Base-by-base conservation (phyloP, 768 basidiomycete genomes). In the Tylopilus rubrobrunneus region DNA sequence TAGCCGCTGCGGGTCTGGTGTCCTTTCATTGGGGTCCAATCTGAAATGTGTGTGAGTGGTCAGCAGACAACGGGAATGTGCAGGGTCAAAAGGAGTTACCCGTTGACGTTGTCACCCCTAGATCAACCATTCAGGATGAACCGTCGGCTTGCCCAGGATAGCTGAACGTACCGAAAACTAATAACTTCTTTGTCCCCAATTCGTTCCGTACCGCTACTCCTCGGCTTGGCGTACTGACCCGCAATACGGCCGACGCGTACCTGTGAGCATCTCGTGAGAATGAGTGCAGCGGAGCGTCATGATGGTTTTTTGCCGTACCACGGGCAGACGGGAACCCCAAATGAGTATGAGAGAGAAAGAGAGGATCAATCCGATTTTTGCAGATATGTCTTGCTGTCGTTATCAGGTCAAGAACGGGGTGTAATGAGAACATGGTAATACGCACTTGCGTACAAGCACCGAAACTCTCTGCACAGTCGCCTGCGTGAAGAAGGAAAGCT, bases 101-200 rank as follows among this genome's bases (percentile, higher is more conserved):
- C 92, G 62, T 99, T 98, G 43, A 99, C 86, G 63, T 96, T 98
- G 73, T 99, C 96, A 14, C 97, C 97, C 60, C 96, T 93, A 64
- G 31, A 52, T 41, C 23, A 19, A 34, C 40, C 12, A 28, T 33
- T 59, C 33, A 55, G 34, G 27, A 48, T 40, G 17, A 31, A 42
- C 25, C 31, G 14, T 12, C 23, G 27, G 11, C n/a, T 17, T 17
- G 15, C 36, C 48, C 45, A 25, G 31, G 39, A 27, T 42, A 37
- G 7, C 6, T 5, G 34, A n/a, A 69, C 80, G 17, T 52, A 90
- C 92, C 92, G 80, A 70, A 98, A 98, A 67, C 89, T 95, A 48
- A 86, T 71, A 0, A 98, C 87, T 60, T 92, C 82, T 31, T 75
- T 79, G 45, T 85, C 86, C 15, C 82, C 85, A 9, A 95, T 77